These are phyloP conservation scores for Tephrocybe sp. DNA, from an alignment of 768 basidiomycete species.

Conservation along the genomic window DNA sequence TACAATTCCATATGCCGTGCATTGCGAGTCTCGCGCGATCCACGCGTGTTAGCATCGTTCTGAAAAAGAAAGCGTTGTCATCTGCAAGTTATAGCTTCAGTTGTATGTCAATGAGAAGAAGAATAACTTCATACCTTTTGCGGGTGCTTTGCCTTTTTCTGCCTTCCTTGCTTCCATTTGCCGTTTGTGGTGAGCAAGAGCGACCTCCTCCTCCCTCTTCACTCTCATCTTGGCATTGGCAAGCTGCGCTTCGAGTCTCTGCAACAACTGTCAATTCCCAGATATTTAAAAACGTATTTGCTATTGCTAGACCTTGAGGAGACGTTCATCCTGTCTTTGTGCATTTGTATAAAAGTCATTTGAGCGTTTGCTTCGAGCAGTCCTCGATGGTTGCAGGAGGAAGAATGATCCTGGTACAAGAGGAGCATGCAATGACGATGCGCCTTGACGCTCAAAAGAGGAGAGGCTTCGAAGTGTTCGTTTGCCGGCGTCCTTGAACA, in stretches of 20 bases:
- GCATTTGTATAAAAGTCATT: conserved; percentile 20
- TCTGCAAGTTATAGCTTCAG: conserved; percentile 6
- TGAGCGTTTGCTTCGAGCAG: conserved; percentile 20
- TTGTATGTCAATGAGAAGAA: background rate
- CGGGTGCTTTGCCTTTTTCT: conserved; percentile 14
- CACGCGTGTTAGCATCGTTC: conserved; percentile 24
- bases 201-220: conserved; percentile 23
- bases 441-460: conserved; percentile 3
- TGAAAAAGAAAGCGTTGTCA: conserved; percentile 25
- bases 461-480: background rate
- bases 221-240: conserved; percentile 21
- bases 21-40: conserved; percentile 25
- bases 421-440: background rate
- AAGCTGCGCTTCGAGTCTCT: conserved; percentile 30
- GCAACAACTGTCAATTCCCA: conserved; percentile 6
- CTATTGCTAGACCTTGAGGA: conserved; percentile 20
- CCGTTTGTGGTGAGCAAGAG: conserved; percentile 3
- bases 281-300: background rate
- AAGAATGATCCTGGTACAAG: conserved; percentile 4
- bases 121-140: conserved; percentile 11
- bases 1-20: conserved; percentile 29
- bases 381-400: conserved; percentile 15
- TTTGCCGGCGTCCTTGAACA: background rate
- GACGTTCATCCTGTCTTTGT: conserved; percentile 24
- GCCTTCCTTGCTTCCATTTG: conserved; percentile 17